Evolutionary conservation across 495 filamentous ascomycete genomes (phyloP).

Genomic region (Mytilinidion resinicola): DNA sequence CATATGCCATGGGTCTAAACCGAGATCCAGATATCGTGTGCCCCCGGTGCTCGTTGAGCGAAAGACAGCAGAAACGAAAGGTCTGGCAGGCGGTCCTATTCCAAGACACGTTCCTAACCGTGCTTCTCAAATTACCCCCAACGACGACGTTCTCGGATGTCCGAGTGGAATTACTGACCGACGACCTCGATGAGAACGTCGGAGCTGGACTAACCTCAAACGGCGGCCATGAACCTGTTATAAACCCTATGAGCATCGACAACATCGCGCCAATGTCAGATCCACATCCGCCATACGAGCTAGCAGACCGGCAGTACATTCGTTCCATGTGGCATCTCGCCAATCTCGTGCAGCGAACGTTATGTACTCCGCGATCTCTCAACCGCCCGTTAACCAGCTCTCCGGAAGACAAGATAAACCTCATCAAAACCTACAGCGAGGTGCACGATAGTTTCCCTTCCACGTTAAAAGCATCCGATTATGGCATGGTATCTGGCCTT

Average conservation of each 20-base stretch:
- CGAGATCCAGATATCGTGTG: conserved; percentile 64
- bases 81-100: conserved; percentile 69
- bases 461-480: conserved; percentile 56
- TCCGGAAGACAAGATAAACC: conserved; percentile 51
- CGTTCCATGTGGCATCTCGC: conserved; percentile 66
- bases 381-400: conserved; percentile 56
- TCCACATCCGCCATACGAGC: conserved; percentile 27
- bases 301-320: conserved; percentile 56
- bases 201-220: conserved; percentile 13
- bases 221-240: conserved; percentile 13
- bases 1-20: conserved; percentile 69
- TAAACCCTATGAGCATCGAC: conserved; percentile 39
- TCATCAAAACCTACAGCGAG: conserved; percentile 55
- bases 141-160: conserved; percentile 68
- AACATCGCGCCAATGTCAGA: conserved; percentile 32
- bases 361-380: conserved; percentile 61
- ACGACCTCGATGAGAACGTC: conserved; percentile 40
- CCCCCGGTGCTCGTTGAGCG: conserved; percentile 51
- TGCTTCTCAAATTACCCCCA: conserved; percentile 64
- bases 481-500: conserved; percentile 44
- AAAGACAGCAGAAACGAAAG: conserved; percentile 64
- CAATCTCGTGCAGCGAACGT: conserved; percentile 61
- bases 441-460: conserved; percentile 59
- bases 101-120: conserved; percentile 72
- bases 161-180: conserved; percentile 54